Evolutionary conservation across 2,329 filamentous ascomycete species (phyloP).

Genomic region (Microsporum audouinii): DNA sequence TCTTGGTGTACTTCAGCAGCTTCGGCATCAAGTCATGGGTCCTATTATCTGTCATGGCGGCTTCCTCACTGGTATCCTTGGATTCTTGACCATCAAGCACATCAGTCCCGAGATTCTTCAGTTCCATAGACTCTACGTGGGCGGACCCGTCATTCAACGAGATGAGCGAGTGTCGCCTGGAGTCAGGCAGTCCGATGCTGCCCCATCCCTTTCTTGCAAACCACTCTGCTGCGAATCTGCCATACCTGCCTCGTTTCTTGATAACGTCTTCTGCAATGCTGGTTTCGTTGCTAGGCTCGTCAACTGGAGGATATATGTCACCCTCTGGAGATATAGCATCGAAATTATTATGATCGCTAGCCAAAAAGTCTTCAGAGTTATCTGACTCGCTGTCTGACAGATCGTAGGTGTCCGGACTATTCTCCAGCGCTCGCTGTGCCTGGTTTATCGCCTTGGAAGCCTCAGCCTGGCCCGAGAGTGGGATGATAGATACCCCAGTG

Average conservation of each 20-base stretch:
- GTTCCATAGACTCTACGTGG: conserved; percentile 11
- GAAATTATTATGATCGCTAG: conserved; percentile 8
- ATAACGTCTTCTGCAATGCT: conserved; percentile 79
- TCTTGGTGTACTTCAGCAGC: conserved; percentile 67
- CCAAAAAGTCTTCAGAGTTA: conserved; percentile 7
- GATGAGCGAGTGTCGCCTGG: not conserved
- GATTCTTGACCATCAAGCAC: not conserved
- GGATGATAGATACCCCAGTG: conserved; percentile 82
- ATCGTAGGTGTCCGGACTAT: conserved; percentile 30
- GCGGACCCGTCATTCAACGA: not conserved
- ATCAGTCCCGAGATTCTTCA: conserved; percentile 13
- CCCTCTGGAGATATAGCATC: conserved; percentile 21
- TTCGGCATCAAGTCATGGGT: conserved; percentile 60
- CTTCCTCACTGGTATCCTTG: not conserved
- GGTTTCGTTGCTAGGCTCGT: conserved; percentile 31
- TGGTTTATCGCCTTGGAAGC: conserved; percentile 57
- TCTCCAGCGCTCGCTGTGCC: conserved; percentile 10
- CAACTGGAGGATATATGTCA: conserved; percentile 20
- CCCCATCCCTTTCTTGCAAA: conserved; percentile 72
- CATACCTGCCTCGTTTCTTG: conserved; percentile 68
- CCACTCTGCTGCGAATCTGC: conserved; percentile 81
- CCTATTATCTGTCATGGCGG: conserved; percentile 20
- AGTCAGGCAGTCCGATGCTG: not conserved
- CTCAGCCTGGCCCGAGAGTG: conserved; percentile 63
- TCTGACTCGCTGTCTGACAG: conserved; percentile 13